Conservation (phyloP, 495 filamentous ascomycete species). For the Podospora anserina region DNA sequence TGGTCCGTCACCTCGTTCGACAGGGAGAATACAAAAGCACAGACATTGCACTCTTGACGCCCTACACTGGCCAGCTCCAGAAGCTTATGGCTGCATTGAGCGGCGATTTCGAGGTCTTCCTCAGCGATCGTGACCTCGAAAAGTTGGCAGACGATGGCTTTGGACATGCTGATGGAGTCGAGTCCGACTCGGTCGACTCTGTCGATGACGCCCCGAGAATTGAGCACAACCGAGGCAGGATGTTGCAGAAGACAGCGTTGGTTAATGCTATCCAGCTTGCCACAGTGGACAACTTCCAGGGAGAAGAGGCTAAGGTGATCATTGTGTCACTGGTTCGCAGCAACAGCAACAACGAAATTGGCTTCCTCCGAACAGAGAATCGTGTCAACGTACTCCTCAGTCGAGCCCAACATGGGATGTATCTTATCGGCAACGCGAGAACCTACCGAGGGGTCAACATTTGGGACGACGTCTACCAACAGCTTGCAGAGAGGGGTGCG, state of each 20-base stretch:
- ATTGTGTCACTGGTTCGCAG: slow-evolving; percentile 80
- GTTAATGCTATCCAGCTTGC: slow-evolving; percentile 63
- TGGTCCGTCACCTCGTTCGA: slow-evolving; percentile 69
- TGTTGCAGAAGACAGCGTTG: slow-evolving; percentile 48
- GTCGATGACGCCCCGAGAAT: no score
- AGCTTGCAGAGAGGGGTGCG: slow-evolving; percentile 48
- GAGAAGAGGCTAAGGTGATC: slow-evolving; percentile 76
- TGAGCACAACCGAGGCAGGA: background rate
- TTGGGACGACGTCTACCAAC: slow-evolving; percentile 64
- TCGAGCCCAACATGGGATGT: slow-evolving; percentile 79
- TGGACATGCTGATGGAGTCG: background rate
- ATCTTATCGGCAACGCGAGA: slow-evolving; percentile 70
- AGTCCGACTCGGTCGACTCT: no score
- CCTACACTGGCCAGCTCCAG: slow-evolving; percentile 69
- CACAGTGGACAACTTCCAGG: slow-evolving; percentile 88
- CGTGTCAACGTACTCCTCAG: slow-evolving; percentile 77
- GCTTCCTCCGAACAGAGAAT: slow-evolving; percentile 72
- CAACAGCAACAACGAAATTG: slow-evolving; percentile 56
- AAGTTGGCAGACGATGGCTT: slow-evolving; percentile 55
- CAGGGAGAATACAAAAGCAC: slow-evolving; percentile 61
- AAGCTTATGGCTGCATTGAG: slow-evolving; percentile 53
- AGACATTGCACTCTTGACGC: slow-evolving; percentile 79
- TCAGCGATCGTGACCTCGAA: slow-evolving; percentile 66
- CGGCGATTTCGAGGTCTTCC: slow-evolving; percentile 55
- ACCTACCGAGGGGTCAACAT: slow-evolving; percentile 58